Percentiles rank a stretch among this genome's conserved stretches.
Conservation (phyloP, 1,284 basidiomycete species). For the Coniferiporia sulphurascens region DNA sequence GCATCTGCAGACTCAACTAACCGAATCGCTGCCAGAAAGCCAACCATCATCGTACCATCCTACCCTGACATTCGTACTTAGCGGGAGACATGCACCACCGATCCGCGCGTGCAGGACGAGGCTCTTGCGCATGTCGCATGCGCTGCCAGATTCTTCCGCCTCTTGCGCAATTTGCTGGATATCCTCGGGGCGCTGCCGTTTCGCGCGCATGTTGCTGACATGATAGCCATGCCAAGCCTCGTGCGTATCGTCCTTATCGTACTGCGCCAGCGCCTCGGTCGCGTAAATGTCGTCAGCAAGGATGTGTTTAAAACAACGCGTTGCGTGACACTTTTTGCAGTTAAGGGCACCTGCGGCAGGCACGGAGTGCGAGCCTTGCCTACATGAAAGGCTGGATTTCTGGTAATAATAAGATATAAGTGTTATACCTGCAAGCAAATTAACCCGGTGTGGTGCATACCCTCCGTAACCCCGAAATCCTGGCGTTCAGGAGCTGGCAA, state of each 20-base stretch:
- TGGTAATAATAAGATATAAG: neutral
- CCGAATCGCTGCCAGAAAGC: neutral
- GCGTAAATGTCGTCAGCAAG: constrained; percentile 46
- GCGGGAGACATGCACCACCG: constrained; percentile 36
- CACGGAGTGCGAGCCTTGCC: constrained; percentile 23
- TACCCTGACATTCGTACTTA: neutral
- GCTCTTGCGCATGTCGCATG: constrained; percentile 31
- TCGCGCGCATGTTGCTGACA: constrained; percentile 20
- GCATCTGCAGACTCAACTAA: neutral
- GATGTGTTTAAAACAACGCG: constrained; percentile 49
- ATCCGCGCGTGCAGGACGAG: constrained; percentile 36
- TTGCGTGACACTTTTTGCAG: constrained; percentile 49
- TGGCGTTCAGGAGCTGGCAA: constrained; percentile 22
- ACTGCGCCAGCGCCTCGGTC: constrained; percentile 40
- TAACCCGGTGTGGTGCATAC: neutral
- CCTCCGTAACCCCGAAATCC: constrained; percentile 24
- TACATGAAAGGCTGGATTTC: neutral
- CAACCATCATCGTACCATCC: constrained; percentile 15
- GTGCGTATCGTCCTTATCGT: constrained; percentile 28
- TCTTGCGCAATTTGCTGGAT: constrained; percentile 23
- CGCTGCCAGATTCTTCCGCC: constrained; percentile 33
- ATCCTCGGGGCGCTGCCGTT: constrained; percentile 24
- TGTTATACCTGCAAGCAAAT: neutral
- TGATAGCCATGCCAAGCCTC: constrained; percentile 44
- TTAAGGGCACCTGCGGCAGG: constrained; percentile 26